Conservation (phyloP, 2,329 filamentous ascomycete species). For the Berkeleyomyces rouxiae region DNA sequence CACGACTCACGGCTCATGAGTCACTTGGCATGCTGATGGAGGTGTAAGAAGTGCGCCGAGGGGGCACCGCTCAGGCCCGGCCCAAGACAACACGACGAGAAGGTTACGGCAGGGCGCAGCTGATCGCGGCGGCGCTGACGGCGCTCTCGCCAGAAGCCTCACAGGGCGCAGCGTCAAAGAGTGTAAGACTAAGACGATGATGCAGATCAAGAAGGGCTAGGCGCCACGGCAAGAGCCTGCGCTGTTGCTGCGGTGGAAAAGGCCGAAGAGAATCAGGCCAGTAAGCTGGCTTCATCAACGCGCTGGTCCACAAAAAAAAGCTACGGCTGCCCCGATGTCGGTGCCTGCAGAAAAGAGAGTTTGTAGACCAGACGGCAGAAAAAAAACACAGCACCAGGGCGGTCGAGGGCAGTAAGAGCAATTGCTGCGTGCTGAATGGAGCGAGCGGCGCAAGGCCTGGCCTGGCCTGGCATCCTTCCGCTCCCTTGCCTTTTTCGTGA, state of each 20-base stretch:
- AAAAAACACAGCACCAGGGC: slow-evolving; percentile 6
- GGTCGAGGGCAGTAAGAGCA: slow-evolving; percentile 2
- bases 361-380: neutral
- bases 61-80: too few species aligned
- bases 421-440: neutral
- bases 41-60: too few species aligned
- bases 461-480: neutral
- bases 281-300: neutral
- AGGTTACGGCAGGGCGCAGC: too few species aligned
- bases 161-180: neutral
- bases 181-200: too few species aligned
- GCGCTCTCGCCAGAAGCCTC: neutral
- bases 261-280: neutral
- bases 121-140: too few species aligned
- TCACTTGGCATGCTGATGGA: neutral
- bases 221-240: neutral
- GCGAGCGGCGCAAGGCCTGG: neutral
- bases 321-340: slow-evolving; percentile 13
- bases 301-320: slow-evolving; percentile 12
- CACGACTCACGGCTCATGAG: neutral
- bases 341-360: neutral
- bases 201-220: neutral
- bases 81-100: too few species aligned
- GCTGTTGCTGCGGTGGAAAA: neutral
- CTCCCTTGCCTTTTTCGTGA: slow-evolving; percentile 1